Evolutionary conservation across 192 early-diverging fungal genomes (phyloP).

Genomic region (Linnemannia hyalina): DNA sequence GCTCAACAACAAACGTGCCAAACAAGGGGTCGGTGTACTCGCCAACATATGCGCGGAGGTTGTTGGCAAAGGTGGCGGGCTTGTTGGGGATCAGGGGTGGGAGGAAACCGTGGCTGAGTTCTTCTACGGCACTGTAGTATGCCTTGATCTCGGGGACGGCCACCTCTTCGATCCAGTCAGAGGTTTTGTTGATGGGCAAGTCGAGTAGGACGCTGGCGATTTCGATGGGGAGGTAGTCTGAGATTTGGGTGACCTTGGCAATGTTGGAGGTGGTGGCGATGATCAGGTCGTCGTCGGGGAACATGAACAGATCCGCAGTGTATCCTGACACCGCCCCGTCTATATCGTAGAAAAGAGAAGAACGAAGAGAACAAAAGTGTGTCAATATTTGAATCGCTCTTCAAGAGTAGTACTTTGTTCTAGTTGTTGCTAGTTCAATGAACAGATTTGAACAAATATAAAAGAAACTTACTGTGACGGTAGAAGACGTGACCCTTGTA

Average conservation of each 20-base stretch:
- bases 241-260: not conserved
- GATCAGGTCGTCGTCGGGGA: slow-evolving; percentile 1
- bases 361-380: not conserved
- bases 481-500: slow-evolving; percentile 15
- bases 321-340: not conserved
- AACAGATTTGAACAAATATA: too few relatives aligned
- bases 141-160: not conserved
- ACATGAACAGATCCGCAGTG: not conserved
- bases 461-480: not conserved
- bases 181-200: not conserved
- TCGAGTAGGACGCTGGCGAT: not conserved
- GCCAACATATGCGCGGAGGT: not conserved
- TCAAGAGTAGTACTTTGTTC: too few relatives aligned
- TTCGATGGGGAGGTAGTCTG: not conserved
- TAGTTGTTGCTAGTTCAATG: too few relatives aligned
- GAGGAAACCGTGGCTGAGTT: not conserved
- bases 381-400: not conserved
- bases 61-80: not conserved
- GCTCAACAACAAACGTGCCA: not conserved
- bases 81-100: not conserved
- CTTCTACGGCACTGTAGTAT: not conserved
- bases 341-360: not conserved
- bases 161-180: not conserved
- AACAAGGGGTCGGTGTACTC: slow-evolving; percentile 1
- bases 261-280: not conserved